Evolutionary conservation across 768 basidiomycete genomes (phyloP), one percentile per base, ranked within the genome.

Genomic region (Collybiopsis confluens): DNA sequence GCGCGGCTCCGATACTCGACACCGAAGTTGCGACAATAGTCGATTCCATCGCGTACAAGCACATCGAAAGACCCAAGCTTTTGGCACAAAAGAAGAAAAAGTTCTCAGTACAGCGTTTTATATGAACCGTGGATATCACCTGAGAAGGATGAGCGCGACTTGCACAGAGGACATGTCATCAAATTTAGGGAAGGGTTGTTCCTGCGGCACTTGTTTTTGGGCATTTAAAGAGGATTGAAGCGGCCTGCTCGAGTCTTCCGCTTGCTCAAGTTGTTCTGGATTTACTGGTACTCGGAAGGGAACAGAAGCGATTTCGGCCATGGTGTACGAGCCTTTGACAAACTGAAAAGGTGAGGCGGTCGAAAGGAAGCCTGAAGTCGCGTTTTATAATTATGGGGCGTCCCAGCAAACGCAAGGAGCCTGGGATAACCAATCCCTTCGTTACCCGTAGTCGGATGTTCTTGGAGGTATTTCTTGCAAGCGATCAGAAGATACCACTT

Each of bases 1-100:
- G 51, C n/a, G 62, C 65, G 15, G 54, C 55, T 8, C 64, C 65
- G 30, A 64, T 66, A 24, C 53, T 54, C 4, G 64, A 55, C 10
- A 63, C 58, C 5, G 63, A 61, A 23, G 65, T 66, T 26, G 59
- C 57, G 13, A 66, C 65, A 40, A 64, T 64, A 11, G 65, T 66
- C 51, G 61, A 49, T 54, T 66, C 65, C 64, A 56, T 56, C 15
- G 55, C 55, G 24, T 43, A 56, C 18, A 56, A 27, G 41, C 50
- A 56, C 46, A 56, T 42, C 10, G 55, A 28, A 23, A 51, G 40
- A 2, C 55, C 55, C 48, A 56, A 38, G 43, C 55, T 56, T 48
- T 16, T 5, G 6, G 41, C 18, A 41, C 6, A 50, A 20, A 38
- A 36, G 33, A 26, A 35, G 26, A 10, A 18, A 20, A 38, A 21